Percentiles rank a stretch among this genome's conserved stretches.
phyloP scores from a whole-genome alignment of 148 eudicot genomes.

The Simmondsia chinensis region DNA sequence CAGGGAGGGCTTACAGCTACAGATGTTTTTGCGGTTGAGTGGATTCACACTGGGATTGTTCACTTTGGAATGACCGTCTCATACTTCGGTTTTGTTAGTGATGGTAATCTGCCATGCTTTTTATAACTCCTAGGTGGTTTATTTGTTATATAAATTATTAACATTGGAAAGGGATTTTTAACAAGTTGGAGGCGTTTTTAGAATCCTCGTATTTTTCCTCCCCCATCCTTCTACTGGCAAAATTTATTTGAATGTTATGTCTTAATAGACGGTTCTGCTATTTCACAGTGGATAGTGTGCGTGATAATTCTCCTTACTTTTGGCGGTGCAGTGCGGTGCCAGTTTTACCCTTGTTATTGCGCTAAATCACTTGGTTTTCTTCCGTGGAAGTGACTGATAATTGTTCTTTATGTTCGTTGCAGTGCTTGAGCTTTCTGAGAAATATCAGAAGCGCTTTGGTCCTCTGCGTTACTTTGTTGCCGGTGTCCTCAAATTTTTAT shows the following conservation, averaged over 20 bases:
- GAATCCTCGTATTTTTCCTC: too few species aligned
- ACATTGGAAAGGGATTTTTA: too few species aligned
- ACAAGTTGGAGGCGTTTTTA: too few species aligned
- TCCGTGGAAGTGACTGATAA: neutral
- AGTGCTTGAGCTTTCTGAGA: constrained; percentile 98
- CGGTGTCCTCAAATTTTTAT: constrained; percentile 82
- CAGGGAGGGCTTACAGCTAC: constrained; percentile 98
- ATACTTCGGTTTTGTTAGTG: constrained; percentile 93
- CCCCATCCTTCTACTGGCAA: too few species aligned
- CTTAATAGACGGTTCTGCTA: too few species aligned
- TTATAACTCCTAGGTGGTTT: constrained; percentile 2
- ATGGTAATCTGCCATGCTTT: constrained; percentile 46
- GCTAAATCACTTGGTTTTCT: too few species aligned
- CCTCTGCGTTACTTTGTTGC: constrained; percentile 96
- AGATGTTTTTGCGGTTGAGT: constrained; percentile 95
- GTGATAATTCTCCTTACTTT: too few species aligned
- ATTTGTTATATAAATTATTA: neutral
- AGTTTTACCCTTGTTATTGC: too few species aligned
- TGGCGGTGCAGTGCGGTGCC: too few species aligned
- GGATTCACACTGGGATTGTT: constrained; percentile 81
- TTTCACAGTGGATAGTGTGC: too few species aligned
- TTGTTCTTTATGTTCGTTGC: constrained; percentile 16
- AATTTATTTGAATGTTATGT: too few species aligned
- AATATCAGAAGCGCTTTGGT: constrained; percentile 91
- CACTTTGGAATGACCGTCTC: constrained; percentile 92